A percentile compares a stretch with the other conserved stretches of the same genome.
Conservation (phyloP, 768 basidiomycete species). For the Asterophora lycoperdoides region DNA sequence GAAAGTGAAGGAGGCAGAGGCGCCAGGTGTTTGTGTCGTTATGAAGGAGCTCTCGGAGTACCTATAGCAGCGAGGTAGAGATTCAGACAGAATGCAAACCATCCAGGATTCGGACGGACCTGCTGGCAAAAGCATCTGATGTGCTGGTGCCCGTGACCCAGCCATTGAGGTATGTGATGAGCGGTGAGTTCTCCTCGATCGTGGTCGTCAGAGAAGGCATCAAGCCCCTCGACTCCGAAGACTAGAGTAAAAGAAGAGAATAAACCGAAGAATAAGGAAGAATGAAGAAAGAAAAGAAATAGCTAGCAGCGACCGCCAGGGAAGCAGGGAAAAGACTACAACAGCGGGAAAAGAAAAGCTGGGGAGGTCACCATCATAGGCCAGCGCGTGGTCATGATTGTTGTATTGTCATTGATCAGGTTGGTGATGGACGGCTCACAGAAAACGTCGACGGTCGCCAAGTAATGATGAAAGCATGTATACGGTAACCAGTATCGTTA, state of each 20-base stretch:
- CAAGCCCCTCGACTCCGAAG: not conserved
- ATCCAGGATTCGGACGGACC: not conserved
- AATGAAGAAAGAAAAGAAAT: not conserved
- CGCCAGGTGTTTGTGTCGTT: slow-evolving; percentile 28
- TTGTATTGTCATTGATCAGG: not conserved
- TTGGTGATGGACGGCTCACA: not conserved
- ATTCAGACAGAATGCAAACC: not conserved
- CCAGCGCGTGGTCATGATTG: not conserved
- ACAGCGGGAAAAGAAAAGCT: not conserved
- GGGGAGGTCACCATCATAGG: not conserved
- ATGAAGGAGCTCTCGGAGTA: slow-evolving; percentile 38
- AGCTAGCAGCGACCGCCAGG: not conserved
- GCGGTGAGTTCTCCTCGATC: slow-evolving; percentile 17
- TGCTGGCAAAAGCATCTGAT: slow-evolving; percentile 1
- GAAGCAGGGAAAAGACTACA: not conserved
- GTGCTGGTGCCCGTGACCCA: slow-evolving; percentile 11
- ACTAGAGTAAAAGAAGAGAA: not conserved
- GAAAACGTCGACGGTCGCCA: not conserved
- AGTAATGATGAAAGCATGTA: not conserved
- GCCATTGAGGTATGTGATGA: slow-evolving; percentile 12
- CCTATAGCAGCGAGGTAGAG: slow-evolving; percentile 15
- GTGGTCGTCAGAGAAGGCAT: slow-evolving; percentile 14
- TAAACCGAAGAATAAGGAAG: not conserved
- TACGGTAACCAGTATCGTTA: not conserved
- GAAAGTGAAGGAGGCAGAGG: slow-evolving; percentile 38